Percentiles rank a stretch among this genome's conserved stretches.
Evolutionary conservation across 1,139 yeast genomes (phyloP).

Genomic region (Petasospora rhodanensis): DNA sequence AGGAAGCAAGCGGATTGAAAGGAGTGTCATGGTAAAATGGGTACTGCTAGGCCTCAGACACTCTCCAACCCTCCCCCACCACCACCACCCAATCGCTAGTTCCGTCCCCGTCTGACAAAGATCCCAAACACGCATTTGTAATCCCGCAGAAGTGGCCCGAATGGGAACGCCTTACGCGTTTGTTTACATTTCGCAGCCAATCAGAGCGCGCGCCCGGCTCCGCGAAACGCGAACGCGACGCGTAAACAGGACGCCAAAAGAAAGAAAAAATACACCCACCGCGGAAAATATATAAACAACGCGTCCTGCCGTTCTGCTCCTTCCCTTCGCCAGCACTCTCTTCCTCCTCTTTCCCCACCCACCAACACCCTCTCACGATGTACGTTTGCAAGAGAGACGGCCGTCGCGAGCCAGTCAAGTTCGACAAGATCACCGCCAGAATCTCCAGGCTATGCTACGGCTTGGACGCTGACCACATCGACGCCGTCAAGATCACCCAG

Average conservation of each 20-base stretch:
- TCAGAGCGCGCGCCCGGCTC: too few species aligned
- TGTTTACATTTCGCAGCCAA: conserved; percentile 7
- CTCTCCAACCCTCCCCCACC: too few species aligned
- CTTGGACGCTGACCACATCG: conserved; percentile 76
- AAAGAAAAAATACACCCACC: conserved; percentile 1
- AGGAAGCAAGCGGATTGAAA: too few species aligned
- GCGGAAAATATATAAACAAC: conserved; percentile 8
- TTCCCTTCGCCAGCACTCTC: conserved; percentile 1
- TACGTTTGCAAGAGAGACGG: conserved; percentile 66
- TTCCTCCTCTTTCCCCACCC: conserved; percentile 1
- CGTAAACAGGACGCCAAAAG: too few species aligned
- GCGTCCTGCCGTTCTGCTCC: conserved; percentile 8
- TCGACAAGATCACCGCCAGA: conserved; percentile 69
- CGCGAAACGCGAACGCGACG: conserved; percentile 9
- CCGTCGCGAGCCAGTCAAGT: conserved; percentile 79
- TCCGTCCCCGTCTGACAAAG: too few species aligned
- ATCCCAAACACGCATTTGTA: too few species aligned
- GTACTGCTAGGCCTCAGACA: too few species aligned
- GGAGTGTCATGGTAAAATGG: too few species aligned
- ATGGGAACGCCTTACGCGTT: too few species aligned
- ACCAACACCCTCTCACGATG: conserved; percentile 30
- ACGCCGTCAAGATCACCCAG: conserved; percentile 85
- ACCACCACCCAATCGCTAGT: too few species aligned
- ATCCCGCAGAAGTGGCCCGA: too few species aligned
- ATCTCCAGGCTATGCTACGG: conserved; percentile 73